Percentiles rank a stretch among this genome's conserved stretches.
Conservation (phyloP, 2,329 filamentous ascomycete species). For the Chrysosporium keratinophilum region DNA sequence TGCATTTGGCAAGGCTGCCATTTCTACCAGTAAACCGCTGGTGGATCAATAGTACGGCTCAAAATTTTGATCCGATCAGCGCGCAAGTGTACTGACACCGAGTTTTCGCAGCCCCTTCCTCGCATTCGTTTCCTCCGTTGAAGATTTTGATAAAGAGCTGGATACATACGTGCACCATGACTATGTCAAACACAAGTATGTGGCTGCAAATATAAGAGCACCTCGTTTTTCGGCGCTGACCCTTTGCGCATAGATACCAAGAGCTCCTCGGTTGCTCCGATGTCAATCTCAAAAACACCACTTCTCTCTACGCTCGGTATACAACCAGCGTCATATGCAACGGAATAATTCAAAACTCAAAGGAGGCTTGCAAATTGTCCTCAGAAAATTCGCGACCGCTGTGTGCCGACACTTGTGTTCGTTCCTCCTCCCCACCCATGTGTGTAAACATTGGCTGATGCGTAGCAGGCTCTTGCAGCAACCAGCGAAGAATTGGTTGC, state of each 20-base stretch:
- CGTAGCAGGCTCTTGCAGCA: conserved; percentile 61
- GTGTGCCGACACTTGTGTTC: conserved; percentile 80
- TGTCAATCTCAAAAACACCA: conserved; percentile 67
- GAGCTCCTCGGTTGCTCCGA: conserved; percentile 67
- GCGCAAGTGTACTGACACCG: conserved; percentile 4
- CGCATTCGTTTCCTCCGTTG: conserved; percentile 61
- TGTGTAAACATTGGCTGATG: conserved; percentile 14
- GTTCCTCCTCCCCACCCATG: conserved; percentile 24
- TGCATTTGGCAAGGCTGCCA: conserved; percentile 60
- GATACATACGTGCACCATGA: conserved; percentile 59
- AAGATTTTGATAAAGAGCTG: conserved; percentile 68
- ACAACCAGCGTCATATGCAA: conserved; percentile 90
- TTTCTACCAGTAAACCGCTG: conserved; percentile 53
- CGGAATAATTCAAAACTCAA: conserved; percentile 83
- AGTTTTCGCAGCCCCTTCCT: conserved; percentile 62
- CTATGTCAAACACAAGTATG: conserved; percentile 71
- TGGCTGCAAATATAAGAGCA: not conserved
- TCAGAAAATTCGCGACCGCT: conserved; percentile 58
- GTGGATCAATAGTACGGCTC: conserved; percentile 54
- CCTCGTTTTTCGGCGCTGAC: not conserved
- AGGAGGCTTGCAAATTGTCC: conserved; percentile 55
- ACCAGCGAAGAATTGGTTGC: conserved; percentile 80
- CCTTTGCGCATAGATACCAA: conserved; percentile 55
- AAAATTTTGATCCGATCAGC: conserved; percentile 9
- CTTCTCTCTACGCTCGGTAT: conserved; percentile 80